Evolutionary conservation across 2,329 filamentous ascomycete species (phyloP).

Genomic region (Thielaviopsis euricoi): DNA sequence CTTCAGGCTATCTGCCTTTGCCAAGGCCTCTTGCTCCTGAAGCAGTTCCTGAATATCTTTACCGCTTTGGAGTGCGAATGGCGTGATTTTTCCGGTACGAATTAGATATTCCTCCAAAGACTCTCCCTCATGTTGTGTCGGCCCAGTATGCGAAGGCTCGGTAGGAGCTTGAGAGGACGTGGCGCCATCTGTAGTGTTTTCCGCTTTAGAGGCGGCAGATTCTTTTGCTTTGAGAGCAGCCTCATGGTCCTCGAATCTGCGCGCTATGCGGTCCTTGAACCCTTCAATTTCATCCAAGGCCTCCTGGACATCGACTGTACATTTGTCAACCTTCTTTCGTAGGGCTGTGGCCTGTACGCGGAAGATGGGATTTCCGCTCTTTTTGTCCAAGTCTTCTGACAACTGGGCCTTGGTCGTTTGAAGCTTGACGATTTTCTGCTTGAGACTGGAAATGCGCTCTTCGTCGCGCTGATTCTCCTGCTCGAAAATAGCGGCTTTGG

Average conservation of each 20-base stretch:
- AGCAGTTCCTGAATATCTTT: slow-evolving; percentile 46
- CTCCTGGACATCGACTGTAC: slow-evolving; percentile 47
- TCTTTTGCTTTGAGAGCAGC: slow-evolving; percentile 43
- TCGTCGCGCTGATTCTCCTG: slow-evolving; percentile 47
- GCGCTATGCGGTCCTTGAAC: slow-evolving; percentile 66
- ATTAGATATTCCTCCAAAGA: slow-evolving; percentile 80
- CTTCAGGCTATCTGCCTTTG: slow-evolving; percentile 27
- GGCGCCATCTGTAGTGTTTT: neutral
- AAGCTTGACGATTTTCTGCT: slow-evolving; percentile 37
- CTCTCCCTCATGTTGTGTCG: slow-evolving; percentile 37
- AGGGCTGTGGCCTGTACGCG: slow-evolving; percentile 31
- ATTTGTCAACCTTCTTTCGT: slow-evolving; percentile 36
- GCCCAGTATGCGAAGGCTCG: neutral
- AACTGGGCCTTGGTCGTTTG: slow-evolving; percentile 37
- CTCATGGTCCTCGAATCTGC: slow-evolving; percentile 34
- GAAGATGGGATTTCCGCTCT: slow-evolving; percentile 17
- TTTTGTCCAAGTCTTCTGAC: slow-evolving; percentile 29
- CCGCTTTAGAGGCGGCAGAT: neutral
- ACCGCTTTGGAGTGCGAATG: slow-evolving; percentile 59
- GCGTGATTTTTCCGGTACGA: slow-evolving; percentile 91
- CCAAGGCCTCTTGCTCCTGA: slow-evolving; percentile 30
- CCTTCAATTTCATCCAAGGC: slow-evolving; percentile 60
- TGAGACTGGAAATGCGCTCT: slow-evolving; percentile 43
- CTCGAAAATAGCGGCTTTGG: slow-evolving; percentile 41
- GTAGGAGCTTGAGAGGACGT: neutral